Conservation (phyloP, 345 rosid genomes). For the Brassica carinata region DNA sequence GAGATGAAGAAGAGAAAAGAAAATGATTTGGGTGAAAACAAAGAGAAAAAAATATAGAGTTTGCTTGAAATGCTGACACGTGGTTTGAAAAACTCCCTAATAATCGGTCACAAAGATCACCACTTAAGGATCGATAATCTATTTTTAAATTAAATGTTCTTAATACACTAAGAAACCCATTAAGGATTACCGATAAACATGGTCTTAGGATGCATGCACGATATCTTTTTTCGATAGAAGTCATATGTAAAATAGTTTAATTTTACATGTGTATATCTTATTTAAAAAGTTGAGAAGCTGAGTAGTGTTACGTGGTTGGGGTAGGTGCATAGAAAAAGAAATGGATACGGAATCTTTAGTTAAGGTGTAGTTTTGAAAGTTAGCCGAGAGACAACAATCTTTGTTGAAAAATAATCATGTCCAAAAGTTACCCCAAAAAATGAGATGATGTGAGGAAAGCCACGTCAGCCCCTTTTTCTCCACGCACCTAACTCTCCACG, state of each 20-base stretch:
- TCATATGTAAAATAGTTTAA: background rate
- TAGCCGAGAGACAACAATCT: background rate
- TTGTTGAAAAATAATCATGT: constrained; percentile 9
- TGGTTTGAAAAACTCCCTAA: too few relatives aligned
- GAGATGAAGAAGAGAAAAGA: too few relatives aligned
- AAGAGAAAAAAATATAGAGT: too few relatives aligned
- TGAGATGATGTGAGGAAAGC: constrained; percentile 4
- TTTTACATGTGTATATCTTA: background rate
- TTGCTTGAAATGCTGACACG: too few relatives aligned
- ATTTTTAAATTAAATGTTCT: too few relatives aligned
- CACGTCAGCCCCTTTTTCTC: constrained; percentile 20
- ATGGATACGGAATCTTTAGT: constrained; percentile 21
- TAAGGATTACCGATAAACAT: too few relatives aligned
- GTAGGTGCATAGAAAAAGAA: background rate
- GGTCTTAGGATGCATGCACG: background rate
- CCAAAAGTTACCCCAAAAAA: constrained; percentile 5
- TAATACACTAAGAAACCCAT: too few relatives aligned
- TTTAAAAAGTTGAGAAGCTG: constrained; percentile 15
- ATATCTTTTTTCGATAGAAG: background rate
- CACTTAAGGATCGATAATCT: too few relatives aligned
- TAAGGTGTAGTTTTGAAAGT: background rate
- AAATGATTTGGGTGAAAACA: too few relatives aligned
- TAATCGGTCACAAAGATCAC: too few relatives aligned
- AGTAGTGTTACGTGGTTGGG: constrained; percentile 31
- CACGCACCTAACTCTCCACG: constrained; percentile 36